Conservation (phyloP, 108 stramenopile genomes). For the Discostella stelligeroides region DNA sequence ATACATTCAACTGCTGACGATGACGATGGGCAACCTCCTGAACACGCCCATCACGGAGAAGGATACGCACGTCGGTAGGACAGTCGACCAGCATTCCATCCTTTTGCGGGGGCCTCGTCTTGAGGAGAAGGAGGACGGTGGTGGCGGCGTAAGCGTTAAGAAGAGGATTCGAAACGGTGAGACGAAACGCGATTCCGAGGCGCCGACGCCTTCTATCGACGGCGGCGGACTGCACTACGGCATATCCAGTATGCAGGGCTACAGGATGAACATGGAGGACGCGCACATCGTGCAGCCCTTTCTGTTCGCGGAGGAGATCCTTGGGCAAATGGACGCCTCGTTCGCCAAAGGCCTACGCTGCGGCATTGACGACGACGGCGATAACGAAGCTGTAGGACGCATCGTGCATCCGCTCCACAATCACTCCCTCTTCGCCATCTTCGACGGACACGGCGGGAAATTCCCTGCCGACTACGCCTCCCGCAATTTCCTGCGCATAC, state of each 20-base stretch:
- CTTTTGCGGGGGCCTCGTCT: too few relatives aligned
- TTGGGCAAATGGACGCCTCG: too few relatives aligned
- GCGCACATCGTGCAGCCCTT: constrained; percentile 63
- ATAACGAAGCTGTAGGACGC: too few relatives aligned
- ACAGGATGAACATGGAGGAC: constrained; percentile 93
- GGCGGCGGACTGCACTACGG: constrained; percentile 56
- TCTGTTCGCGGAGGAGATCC: constrained; percentile 42
- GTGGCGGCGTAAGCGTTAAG: too few relatives aligned
- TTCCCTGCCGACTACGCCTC: constrained; percentile 69
- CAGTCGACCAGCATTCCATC: constrained; percentile 16
- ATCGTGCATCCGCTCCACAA: constrained; percentile 19
- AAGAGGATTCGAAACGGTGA: too few relatives aligned
- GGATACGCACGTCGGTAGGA: constrained; percentile 62
- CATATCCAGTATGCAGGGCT: constrained; percentile 89
- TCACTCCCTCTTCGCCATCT: constrained; percentile 74
- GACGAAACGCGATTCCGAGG: too few relatives aligned
- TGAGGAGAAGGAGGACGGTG: too few relatives aligned
- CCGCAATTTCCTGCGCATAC: constrained; percentile 52
- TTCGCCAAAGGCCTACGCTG: too few relatives aligned
- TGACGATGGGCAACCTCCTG: constrained; percentile 69
- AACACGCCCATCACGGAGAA: constrained; percentile 67
- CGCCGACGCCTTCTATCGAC: too few relatives aligned
- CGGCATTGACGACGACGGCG: background rate
- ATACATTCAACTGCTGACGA: too few relatives aligned
- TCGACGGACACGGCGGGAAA: constrained; percentile 86